These are phyloP conservation scores for Aureobasidium sp. DNA, from an alignment of 2,329 filamentous ascomycete species.

Conservation along the genomic window DNA sequence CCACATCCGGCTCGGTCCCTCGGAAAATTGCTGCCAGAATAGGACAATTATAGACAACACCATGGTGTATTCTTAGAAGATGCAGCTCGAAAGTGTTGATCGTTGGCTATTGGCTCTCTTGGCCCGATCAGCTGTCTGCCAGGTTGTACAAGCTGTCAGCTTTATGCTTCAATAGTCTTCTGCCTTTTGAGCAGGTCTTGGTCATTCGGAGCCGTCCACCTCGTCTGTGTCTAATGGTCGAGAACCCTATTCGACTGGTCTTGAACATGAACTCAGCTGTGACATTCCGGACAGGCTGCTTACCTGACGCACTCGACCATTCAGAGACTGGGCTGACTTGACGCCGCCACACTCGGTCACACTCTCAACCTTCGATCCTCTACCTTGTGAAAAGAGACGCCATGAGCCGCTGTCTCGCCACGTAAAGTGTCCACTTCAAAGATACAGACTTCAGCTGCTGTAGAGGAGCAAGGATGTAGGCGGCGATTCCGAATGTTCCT, in stretches of 20 bases:
- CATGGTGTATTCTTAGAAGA: not conserved
- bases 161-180: conserved; percentile 7
- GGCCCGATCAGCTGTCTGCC: not conserved
- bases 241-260: not conserved
- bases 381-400: not conserved
- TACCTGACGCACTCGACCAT: not conserved
- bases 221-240: not conserved
- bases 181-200: not conserved
- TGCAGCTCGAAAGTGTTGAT: not conserved
- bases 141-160: not conserved
- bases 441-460: not conserved
- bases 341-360: not conserved
- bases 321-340: not conserved
- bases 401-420: not conserved
- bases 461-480: not conserved
- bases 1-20: not conserved
- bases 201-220: not conserved
- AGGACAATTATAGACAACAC: not conserved
- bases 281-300: not conserved
- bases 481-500: not conserved
- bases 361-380: not conserved
- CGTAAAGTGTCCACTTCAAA: not conserved
- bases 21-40: not conserved
- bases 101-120: not conserved
- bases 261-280: not conserved